A percentile compares a stretch with the other conserved stretches of the same genome.
phyloP scores from a whole-genome alignment of 2,329 filamentous ascomycete genomes.

The Canariomyces notabilis region DNA sequence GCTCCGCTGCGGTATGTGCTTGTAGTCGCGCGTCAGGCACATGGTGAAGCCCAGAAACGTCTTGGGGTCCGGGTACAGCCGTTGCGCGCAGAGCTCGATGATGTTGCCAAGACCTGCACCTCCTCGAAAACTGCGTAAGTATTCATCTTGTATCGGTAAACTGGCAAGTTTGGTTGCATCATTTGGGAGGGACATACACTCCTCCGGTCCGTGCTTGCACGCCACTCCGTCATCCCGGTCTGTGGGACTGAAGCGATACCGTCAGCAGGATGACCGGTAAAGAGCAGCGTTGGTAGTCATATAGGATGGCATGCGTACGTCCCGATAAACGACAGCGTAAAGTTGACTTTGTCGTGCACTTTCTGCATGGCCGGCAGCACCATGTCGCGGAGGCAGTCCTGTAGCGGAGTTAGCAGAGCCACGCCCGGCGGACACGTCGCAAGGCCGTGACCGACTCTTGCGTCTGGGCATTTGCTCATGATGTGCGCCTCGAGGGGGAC shows the following conservation, averaged over 20 bases:
- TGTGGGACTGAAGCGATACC: conserved; percentile 52
- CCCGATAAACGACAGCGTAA: conserved; percentile 86
- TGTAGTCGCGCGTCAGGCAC: conserved; percentile 75
- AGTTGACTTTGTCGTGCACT: conserved; percentile 79
- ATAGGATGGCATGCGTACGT: too few species aligned
- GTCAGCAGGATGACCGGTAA: conserved; percentile 3
- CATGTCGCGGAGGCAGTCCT: conserved; percentile 73
- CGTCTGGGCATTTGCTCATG: conserved; percentile 96
- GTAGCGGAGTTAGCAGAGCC: conserved; percentile 3
- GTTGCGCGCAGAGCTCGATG: conserved; percentile 82
- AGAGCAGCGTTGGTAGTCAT: too few species aligned
- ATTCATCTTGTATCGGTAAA: too few species aligned
- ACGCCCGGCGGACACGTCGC: not conserved
- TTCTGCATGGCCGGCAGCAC: conserved; percentile 83
- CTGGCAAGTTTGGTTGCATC: not conserved
- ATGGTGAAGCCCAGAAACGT: conserved; percentile 89
- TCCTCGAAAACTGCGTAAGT: too few species aligned
- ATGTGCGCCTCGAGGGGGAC: conserved; percentile 91
- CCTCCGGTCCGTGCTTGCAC: conserved; percentile 83
- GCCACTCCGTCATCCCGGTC: conserved; percentile 78
- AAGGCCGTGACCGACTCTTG: conserved; percentile 54
- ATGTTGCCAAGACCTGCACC: conserved; percentile 73
- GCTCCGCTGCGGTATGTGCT: conserved; percentile 69
- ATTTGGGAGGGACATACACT: conserved; percentile 48
- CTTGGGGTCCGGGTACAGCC: conserved; percentile 79